phyloP scores from a whole-genome alignment of 306 rosid genomes.

The Morella rubra region DNA sequence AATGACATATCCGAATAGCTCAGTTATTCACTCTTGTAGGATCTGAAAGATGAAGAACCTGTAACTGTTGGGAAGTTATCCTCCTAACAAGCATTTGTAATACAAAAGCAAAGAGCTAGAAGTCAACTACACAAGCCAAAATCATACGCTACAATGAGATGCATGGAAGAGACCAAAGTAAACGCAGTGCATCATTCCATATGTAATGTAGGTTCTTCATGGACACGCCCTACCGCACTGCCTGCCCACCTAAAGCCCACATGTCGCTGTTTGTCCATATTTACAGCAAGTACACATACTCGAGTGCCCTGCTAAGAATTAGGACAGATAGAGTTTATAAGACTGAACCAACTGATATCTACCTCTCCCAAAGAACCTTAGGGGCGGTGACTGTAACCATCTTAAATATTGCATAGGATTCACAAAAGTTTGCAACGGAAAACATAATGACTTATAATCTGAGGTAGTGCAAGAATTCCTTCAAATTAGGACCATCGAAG shows the following conservation, averaged over 20 bases:
- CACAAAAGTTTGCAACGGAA: too few species aligned
- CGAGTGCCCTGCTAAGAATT: constrained; percentile 40
- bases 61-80: not conserved
- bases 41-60: not conserved
- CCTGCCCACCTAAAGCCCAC: constrained; percentile 36
- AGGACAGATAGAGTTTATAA: constrained; percentile 23
- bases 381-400: too few species aligned
- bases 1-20: not conserved
- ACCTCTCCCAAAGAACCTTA: too few species aligned
- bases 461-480: too few species aligned
- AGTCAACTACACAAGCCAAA: not conserved
- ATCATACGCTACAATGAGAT: too few species aligned
- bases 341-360: too few species aligned
- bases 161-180: too few species aligned
- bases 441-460: too few species aligned
- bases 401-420: too few species aligned
- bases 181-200: not conserved
- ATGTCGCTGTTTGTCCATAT: constrained; percentile 40
- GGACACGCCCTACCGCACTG: constrained; percentile 20
- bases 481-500: too few species aligned
- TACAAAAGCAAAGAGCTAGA: not conserved
- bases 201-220: constrained; percentile 37
- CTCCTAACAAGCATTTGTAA: not conserved
- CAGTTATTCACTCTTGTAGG: not conserved
- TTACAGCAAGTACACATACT: constrained; percentile 43